Base-by-base conservation (phyloP, 139 green algal genomes). In the Picochlorum sp. region DNA sequence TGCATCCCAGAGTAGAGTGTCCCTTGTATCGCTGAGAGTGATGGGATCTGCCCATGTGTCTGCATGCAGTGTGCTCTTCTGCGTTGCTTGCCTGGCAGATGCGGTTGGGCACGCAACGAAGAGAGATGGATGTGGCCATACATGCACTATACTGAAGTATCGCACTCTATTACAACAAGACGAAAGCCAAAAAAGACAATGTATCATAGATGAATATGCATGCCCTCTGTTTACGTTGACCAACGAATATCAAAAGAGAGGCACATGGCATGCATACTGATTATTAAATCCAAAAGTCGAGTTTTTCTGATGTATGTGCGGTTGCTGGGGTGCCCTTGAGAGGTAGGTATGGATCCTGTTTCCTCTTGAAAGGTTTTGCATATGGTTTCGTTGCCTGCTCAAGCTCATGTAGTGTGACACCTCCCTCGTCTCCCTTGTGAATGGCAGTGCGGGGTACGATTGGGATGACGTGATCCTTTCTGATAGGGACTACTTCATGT, bases 391-490 rank as follows among this genome's bases (percentile, higher is more conserved):
- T 30, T 45, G 59, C 37, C 13, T 21, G 34, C 31, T 80, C 70
- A 38, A 78, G 61, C 31, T 58, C 30, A 3, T 66, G 45, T 9
- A 77, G 34, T 8, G 68, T 21, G 2, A 81, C 61, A 18, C 75
- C 75, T 44, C 37, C 23, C 16, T 55, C 55, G 28, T 55, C 56
- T 45, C 61, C 70, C 1, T 57, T 31, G 57, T 88, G 80, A 20
- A 88, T 56, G 11, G 67, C 57, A 21, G 61, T 49, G 30, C 81
- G 68, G 3, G 68, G 68, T 45, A 61, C 45, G 7, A 86, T 60
- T 23, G 81, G 80, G 8, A 88, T 66, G 28, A 78, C 72, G 57
- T 88, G 81, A 59, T 85, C 74, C 37, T 72, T 65, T 45, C 76
- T 60, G 6, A 79, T 16, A 4, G 75, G 75, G 7, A 70, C 51